Evolutionary conservation across 2,329 filamentous ascomycete genomes (phyloP), one percentile per base, ranked within the genome.

Genomic region (Teratosphaeria zuluensis): DNA sequence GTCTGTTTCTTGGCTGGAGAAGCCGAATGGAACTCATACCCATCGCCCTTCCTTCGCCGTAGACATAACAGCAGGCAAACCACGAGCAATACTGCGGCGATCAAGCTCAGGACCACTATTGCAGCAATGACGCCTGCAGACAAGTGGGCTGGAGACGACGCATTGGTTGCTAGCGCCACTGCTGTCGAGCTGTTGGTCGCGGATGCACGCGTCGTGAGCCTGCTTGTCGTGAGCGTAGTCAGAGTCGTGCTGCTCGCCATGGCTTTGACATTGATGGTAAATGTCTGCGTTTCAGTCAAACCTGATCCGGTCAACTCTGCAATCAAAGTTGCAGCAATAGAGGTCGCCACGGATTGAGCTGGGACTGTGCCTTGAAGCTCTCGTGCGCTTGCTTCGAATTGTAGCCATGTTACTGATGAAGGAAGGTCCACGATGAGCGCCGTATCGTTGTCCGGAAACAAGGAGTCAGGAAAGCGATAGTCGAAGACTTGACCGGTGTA

Each of bases 341-440:
- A 71, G 38, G 73, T 67, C 1, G 77, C 69, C 6, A 71, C 62
- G 5, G 75, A 59, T 54, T 73, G 69, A 1, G 68, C 63, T 0
- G 81, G 80, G 9, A 82, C 74, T n/a, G 72, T 74, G 14, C 81
- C 81, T n/a, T 69, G 69, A 2, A 84, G 72, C 2, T 72, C 74
- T 51, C 76, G 71, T 30, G 73, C 76, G 9, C 60, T 63, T 16
- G 74, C 56, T 61, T 81, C 75, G 64, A 81, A 83, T 1, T 70
- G 66, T n/a, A 83, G 71, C 78, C 81, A 82, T 14, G 70, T 65
- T 2, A 74, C 70, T 2, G 78, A 66, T 14, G 73, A 61, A 4
- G 73, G 75, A 21, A 82, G 63, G 48, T 78, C 70, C 3, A 82
- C 68, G 21, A 70, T 73, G 2, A 82, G 64, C 53, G 70, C 68